phyloP scores from a whole-genome alignment of 768 basidiomycete species.

The Kwoniella dendrophila region DNA sequence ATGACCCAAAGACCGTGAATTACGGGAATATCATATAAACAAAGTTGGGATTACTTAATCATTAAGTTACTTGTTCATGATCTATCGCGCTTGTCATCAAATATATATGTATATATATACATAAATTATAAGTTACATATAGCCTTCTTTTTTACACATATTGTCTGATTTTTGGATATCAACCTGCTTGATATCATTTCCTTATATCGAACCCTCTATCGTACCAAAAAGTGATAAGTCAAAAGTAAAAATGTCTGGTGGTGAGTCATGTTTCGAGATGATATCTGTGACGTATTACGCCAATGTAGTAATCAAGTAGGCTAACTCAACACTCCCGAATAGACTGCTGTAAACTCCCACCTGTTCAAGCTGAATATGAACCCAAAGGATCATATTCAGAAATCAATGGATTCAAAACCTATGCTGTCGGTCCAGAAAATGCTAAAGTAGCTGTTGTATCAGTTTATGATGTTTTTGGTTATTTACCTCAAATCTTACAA shows the following conservation, averaged over 20 bases:
- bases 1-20: too few species aligned
- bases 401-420: slow-evolving; percentile 47
- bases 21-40: too few species aligned
- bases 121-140: too few species aligned
- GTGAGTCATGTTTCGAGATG: slow-evolving; percentile 1
- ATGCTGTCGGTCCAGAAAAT: slow-evolving; percentile 38
- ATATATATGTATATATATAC: too few species aligned
- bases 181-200: not conserved
- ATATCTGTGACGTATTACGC: too few species aligned
- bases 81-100: too few species aligned
- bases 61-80: too few species aligned
- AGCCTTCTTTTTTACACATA: too few species aligned
- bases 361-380: slow-evolving; percentile 44
- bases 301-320: not conserved
- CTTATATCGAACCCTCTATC: not conserved
- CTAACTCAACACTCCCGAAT: not conserved
- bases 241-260: slow-evolving; percentile 6
- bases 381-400: slow-evolving; percentile 36
- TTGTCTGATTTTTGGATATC: too few species aligned
- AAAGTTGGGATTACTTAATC: too few species aligned
- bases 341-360: slow-evolving; percentile 48
- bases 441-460: slow-evolving; percentile 44
- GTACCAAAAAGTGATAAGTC: not conserved
- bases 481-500: slow-evolving; percentile 48
- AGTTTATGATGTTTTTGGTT: slow-evolving; percentile 51